Evolutionary conservation across 2,329 filamentous ascomycete species (phyloP).

Genomic region (Penicillium sp.): DNA sequence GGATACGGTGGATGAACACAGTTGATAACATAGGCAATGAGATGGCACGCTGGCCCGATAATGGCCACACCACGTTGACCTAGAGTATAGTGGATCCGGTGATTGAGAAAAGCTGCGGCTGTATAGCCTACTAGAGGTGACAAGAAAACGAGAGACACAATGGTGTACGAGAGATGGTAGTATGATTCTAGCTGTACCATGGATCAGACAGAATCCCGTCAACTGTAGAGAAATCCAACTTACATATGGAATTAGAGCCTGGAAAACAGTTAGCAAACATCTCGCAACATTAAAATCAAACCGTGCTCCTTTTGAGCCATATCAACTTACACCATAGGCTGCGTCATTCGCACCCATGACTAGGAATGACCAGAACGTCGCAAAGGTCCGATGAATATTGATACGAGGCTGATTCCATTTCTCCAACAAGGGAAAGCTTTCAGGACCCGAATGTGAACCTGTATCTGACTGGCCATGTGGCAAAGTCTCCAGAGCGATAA

Average conservation of each 20-base stretch:
- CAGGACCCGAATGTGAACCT: not conserved
- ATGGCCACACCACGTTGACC: conserved; percentile 72
- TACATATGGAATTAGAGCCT: conserved; percentile 55
- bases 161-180: conserved; percentile 47
- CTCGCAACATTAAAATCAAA: not conserved
- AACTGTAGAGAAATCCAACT: conserved; percentile 18
- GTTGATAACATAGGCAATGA: conserved; percentile 39
- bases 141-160: conserved; percentile 52
- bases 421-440: conserved; percentile 25
- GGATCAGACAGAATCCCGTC: not conserved
- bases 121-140: conserved; percentile 49
- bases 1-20: conserved; percentile 43
- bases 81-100: conserved; percentile 40
- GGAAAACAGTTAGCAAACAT: not conserved
- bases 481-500: conserved; percentile 15
- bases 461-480: conserved; percentile 3
- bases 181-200: conserved; percentile 43
- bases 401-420: conserved; percentile 51
- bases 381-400: conserved; percentile 50
- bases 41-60: conserved; percentile 53
- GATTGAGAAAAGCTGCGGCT: conserved; percentile 46
- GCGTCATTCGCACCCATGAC: conserved; percentile 60
- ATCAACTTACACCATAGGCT: conserved; percentile 53
- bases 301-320: not conserved
- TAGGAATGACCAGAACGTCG: conserved; percentile 58